Base-by-base conservation (phyloP, 1,284 basidiomycete genomes). In the Filobasidium uniguttulatum region DNA sequence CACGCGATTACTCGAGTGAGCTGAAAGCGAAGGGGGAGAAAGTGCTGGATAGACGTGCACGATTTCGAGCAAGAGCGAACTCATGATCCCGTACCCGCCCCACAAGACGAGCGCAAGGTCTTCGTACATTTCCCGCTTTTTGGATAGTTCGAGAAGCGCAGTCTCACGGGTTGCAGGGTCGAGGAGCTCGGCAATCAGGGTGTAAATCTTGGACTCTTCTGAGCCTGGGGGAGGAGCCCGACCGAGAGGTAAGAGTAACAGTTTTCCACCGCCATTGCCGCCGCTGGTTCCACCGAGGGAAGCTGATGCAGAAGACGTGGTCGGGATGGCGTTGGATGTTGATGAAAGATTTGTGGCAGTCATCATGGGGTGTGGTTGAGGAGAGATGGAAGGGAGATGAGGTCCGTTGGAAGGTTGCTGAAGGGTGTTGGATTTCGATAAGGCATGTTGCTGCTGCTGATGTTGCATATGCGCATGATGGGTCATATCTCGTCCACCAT, bases 31-130 rank as follows among this genome's bases (percentile, higher is more conserved):
- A 2, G 94, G 93, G 0, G 94, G 94, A 14, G 87, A 88, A 43
- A 99, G 78, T 46, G 94, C 77, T 1, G 93, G 93, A 70, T 99
- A 99, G 47, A 99, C 94, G 17, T 91, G 90, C 49, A 98, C 89
- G 62, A 99, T 98, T 71, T 98, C 94, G 65, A 97, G 89, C 29
- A 99, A 74, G 40, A 99, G 77, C 3, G 88, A 87, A n/a, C 91
- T 89, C 91, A 99, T 98, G 63, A 98, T 87, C 50, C 93, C 94
- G 63, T 97, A 99, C 10, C 91, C 94, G 63, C 98, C 93, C 94
- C 94, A 99, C 5, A 99, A 76, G 12, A 99, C 88, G 28, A 98
- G 77, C 0, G 94, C 94, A 23, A 99, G 79, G 69, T 98, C 93
- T 65, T 99, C 94, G 68, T 94, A 98, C 72, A 97, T 90, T 71